phyloP scores from a whole-genome alignment of 495 filamentous ascomycete genomes.

The Chaetomium cochliodes region DNA sequence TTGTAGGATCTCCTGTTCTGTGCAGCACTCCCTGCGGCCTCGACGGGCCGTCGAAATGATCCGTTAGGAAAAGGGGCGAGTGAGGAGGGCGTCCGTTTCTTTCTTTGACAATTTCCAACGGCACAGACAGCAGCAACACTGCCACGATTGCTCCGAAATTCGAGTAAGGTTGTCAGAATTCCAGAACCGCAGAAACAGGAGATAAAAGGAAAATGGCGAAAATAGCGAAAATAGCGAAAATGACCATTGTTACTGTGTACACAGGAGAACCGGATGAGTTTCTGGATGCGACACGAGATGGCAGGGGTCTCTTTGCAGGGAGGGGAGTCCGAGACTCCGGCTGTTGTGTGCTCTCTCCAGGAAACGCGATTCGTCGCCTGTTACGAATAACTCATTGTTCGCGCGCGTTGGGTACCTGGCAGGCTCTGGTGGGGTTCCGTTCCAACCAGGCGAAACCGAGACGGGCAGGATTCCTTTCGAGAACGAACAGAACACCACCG shows the following conservation, averaged over 20 bases:
- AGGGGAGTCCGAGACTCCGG: neutral
- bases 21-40: neutral
- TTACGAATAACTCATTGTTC: no score
- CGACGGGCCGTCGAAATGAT: neutral
- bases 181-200: neutral
- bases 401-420: constrained; percentile 7
- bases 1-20: constrained; percentile 10
- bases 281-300: constrained; percentile 5
- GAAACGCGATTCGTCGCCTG: neutral
- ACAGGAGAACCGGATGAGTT: neutral
- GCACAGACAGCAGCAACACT: neutral
- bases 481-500: neutral
- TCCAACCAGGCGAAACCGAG: constrained; percentile 7
- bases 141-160: constrained; percentile 1
- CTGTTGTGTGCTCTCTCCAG: constrained; percentile 3
- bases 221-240: neutral
- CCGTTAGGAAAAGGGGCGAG: neutral
- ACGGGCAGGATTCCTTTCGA: neutral
- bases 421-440: neutral
- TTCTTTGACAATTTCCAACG: neutral
- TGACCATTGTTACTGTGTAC: neutral
- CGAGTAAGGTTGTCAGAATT: constrained; percentile 1
- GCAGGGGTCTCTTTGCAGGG: neutral
- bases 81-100: neutral
- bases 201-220: neutral